Conservation (phyloP, 2,329 filamentous ascomycete species). For the Trichocomaceae sp. region DNA sequence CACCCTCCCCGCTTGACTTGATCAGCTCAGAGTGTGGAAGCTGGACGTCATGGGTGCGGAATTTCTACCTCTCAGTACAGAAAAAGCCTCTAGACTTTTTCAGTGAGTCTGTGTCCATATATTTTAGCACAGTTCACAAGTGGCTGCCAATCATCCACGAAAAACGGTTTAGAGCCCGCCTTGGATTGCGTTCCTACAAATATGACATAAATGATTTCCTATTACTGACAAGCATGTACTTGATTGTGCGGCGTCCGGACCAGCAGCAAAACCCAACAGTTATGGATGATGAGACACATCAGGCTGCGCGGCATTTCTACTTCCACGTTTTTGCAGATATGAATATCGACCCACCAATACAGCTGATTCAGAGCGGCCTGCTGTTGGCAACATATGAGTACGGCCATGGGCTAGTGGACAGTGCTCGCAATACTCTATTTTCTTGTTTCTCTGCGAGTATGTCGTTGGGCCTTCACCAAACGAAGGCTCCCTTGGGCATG, state of each 20-base stretch:
- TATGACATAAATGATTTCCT: neutral
- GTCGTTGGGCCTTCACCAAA: neutral
- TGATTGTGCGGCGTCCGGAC: conserved; percentile 1
- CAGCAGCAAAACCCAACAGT: neutral
- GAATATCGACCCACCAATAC: neutral
- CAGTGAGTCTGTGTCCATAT: neutral
- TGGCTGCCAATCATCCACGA: conserved; percentile 3
- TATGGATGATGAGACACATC: neutral
- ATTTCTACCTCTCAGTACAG: neutral
- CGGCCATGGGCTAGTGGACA: neutral
- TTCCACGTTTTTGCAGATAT: neutral
- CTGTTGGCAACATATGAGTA: conserved; percentile 3
- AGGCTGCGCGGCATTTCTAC: neutral
- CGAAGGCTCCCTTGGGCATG: neutral
- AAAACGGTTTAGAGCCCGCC: too few relatives aligned
- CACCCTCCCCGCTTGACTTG: neutral
- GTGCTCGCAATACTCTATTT: neutral
- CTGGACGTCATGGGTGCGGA: neutral
- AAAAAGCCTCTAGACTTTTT: neutral
- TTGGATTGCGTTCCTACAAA: neutral
- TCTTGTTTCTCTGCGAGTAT: conserved; percentile 2
- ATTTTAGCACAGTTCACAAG: neutral
- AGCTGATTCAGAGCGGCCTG: conserved; percentile 1
- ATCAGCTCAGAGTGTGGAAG: neutral
- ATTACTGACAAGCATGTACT: neutral